Conservation (phyloP, 805 yeast species). For the Ogataea ganodermae region DNA sequence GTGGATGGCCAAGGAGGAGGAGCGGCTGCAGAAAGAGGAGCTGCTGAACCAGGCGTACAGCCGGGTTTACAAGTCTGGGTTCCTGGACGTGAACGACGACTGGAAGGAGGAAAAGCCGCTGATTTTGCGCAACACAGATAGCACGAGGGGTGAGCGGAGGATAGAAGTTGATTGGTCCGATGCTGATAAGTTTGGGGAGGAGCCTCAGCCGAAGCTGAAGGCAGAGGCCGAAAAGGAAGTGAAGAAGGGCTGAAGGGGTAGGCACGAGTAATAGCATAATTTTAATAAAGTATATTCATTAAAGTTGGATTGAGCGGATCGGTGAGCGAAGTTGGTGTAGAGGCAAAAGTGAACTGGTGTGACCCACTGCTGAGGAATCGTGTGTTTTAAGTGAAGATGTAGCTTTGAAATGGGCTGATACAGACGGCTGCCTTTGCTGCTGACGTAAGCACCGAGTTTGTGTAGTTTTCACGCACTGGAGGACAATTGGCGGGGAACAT, state of each 20-base stretch:
- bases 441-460: too few species aligned
- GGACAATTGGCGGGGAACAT: too few species aligned
- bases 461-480: too few species aligned
- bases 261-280: constrained; percentile 1
- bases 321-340: background rate
- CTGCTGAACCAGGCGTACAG: constrained; percentile 65
- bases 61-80: constrained; percentile 75
- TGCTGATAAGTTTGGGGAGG: constrained; percentile 41
- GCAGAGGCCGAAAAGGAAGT: background rate
- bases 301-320: background rate
- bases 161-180: constrained; percentile 73
- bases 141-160: constrained; percentile 43
- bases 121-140: constrained; percentile 77
- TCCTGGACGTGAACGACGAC: constrained; percentile 67
- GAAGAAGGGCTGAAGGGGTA: background rate
- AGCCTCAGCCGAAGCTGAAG: background rate
- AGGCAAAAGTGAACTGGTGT: too few species aligned
- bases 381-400: too few species aligned
- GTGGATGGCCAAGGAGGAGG: constrained; percentile 84
- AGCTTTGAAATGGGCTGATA: too few species aligned
- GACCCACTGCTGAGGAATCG: too few species aligned
- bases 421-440: too few species aligned
- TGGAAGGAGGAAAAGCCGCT: constrained; percentile 75
- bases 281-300: background rate
- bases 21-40: constrained; percentile 61